Conservation (phyloP, 257 asterid genomes). For the Nicotiana obtusifolia region DNA sequence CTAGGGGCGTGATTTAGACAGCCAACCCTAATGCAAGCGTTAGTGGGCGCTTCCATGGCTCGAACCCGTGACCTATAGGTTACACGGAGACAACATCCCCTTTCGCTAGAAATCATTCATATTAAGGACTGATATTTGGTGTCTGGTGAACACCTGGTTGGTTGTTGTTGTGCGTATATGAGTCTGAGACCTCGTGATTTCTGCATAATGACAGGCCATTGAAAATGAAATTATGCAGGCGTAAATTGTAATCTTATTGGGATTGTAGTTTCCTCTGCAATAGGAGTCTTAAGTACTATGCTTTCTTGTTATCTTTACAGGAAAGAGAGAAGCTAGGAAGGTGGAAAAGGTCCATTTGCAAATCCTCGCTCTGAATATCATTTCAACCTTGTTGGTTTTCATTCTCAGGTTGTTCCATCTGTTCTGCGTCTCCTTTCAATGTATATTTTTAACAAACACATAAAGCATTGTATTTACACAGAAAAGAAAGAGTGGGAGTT, state of each 20-base stretch:
- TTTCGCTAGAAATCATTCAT: background rate
- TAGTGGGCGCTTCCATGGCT: too few relatives aligned
- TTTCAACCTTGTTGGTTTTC: background rate
- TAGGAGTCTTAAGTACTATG: background rate
- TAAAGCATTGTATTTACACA: too few relatives aligned
- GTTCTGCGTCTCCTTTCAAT: too few relatives aligned
- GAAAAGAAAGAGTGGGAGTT: too few relatives aligned
- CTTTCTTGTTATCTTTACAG: constrained; percentile 28
- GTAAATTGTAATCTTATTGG: background rate
- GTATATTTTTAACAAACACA: too few relatives aligned
- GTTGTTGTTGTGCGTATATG: background rate
- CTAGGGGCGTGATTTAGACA: too few relatives aligned
- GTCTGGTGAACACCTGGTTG: background rate
- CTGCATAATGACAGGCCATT: background rate
- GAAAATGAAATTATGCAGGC: background rate
- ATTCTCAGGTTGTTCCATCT: too few relatives aligned
- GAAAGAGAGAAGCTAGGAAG: constrained; percentile 68
- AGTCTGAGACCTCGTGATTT: background rate
- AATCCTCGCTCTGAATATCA: constrained; percentile 35
- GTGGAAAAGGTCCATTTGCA: constrained; percentile 42
- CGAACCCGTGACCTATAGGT: too few relatives aligned
- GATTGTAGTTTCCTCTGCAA: background rate
- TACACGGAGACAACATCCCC: too few relatives aligned
- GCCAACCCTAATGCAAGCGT: too few relatives aligned
- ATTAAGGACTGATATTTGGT: background rate